A percentile compares a stretch with the other conserved stretches of the same genome.
Conservation (phyloP, 2,329 filamentous ascomycete genomes). For the Talaromyces sp. region DNA sequence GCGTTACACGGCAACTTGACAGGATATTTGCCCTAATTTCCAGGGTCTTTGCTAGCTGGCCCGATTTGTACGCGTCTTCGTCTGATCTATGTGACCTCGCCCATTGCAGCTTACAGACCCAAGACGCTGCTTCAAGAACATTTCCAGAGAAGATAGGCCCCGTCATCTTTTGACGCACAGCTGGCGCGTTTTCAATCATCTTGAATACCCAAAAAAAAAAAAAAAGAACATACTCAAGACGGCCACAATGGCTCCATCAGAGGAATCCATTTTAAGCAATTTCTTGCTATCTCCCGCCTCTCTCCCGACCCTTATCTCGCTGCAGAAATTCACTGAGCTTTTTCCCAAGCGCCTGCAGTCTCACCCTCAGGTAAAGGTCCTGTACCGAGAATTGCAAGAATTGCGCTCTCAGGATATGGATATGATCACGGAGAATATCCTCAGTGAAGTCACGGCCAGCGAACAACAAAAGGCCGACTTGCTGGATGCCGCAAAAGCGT, state of each 20-base stretch:
- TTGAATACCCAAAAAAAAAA: too few species aligned
- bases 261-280: conserved; percentile 70
- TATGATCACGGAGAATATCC: conserved; percentile 57
- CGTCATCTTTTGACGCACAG: not conserved
- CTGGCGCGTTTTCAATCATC: not conserved
- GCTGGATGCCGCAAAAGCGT: conserved; percentile 33
- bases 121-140: not conserved
- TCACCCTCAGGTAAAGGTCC: conserved; percentile 64
- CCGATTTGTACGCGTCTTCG: conserved; percentile 4
- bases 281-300: conserved; percentile 76
- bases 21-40: not conserved
- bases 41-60: not conserved
- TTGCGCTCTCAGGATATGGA: conserved; percentile 70
- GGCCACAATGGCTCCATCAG: conserved; percentile 56
- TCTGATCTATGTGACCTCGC: not conserved
- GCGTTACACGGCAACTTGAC: not conserved
- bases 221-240: too few species aligned
- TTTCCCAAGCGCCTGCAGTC: conserved; percentile 68
- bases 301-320: conserved; percentile 69
- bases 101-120: not conserved
- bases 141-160: not conserved
- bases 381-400: conserved; percentile 78
- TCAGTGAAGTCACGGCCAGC: conserved; percentile 38
- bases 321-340: conserved; percentile 71
- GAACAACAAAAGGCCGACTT: conserved; percentile 41